A percentile compares a stretch with the other conserved stretches of the same genome.
phyloP scores from a whole-genome alignment of 805 yeast species.

The Wickerhamiella vanderwaltii region DNA sequence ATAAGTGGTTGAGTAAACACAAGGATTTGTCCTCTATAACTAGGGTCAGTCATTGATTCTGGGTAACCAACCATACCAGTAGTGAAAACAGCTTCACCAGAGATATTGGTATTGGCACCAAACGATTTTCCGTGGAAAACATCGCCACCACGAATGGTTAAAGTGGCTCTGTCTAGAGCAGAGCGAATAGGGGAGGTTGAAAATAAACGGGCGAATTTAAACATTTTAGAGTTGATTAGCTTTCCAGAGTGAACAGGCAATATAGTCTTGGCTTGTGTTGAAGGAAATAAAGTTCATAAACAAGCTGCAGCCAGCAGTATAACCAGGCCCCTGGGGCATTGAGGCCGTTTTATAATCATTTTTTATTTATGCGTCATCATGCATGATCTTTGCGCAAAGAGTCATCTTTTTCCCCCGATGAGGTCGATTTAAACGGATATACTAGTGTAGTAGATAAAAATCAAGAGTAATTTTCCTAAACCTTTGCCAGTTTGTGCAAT shows the following conservation, averaged over 20 bases:
- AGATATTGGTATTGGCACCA: constrained; percentile 83
- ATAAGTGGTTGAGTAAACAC: constrained; percentile 95
- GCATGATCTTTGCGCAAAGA: constrained; percentile 5
- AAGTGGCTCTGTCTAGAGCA: constrained; percentile 55
- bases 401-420: not conserved
- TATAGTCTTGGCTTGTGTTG: constrained; percentile 16
- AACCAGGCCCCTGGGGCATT: constrained; percentile 11
- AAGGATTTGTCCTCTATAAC: constrained; percentile 91
- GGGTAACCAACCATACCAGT: constrained; percentile 98
- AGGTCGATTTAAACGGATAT: not conserved
- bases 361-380: constrained; percentile 1
- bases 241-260: constrained; percentile 24
- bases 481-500: too few relatives aligned
- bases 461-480: too few relatives aligned
- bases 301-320: constrained; percentile 15
- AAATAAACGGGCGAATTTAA: constrained; percentile 11
- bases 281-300: constrained; percentile 23
- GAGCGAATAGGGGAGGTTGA: constrained; percentile 2
- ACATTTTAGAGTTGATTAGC: constrained; percentile 18
- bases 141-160: constrained; percentile 87
- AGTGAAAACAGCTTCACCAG: constrained; percentile 97
- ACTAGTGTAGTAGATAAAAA: too few relatives aligned
- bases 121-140: constrained; percentile 86
- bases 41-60: constrained; percentile 98
- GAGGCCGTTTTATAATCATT: not conserved